Base-by-base conservation (phyloP, 2,329 filamentous ascomycete genomes). In the Phoma sp. region DNA sequence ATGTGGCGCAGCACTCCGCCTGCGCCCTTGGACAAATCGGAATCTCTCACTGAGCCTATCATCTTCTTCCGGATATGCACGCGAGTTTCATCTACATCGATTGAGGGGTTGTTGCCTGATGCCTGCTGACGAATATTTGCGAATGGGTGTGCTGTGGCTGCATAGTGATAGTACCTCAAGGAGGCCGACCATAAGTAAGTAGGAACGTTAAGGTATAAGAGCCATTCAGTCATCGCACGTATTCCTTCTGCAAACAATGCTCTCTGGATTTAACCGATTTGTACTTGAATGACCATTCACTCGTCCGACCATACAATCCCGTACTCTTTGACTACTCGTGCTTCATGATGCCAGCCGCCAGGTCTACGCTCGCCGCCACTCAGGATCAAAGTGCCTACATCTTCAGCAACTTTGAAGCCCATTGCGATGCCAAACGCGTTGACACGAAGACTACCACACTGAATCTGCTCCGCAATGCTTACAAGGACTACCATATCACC, bases 401-500 rank as follows among this genome's bases (percentile, higher is more conserved):
- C 15, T 50, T 58, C 33, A 27, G 6, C 10, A 40, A 37, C 2
- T 72, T 67, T 58, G 67, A 63, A 19, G 15, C 52, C 6, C 68
- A 70, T 35, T 56, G 48, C 35, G 45, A 51, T 10, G 62, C 58
- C 8, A 29, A 50, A n/a, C 63, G 67, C 6, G 43, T 58, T n/a
- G 68, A 70, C 9, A 69, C 68, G 12, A 64, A 60, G 45, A 59
- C 57, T 0, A 50, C 47, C 2, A 40, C 61, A 7, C 43, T 70
- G 9, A 59, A 51, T 15, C 31, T 61, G 36, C 48, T 72, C 35
- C 68, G 68, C 25, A 51, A 62, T 21, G 41, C 39, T 3, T 69
- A 69, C 33, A 55, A 55, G 2, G 57, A 62, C 8, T 62, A 65
- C 43, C 68, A 70, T 33, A 62, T 71, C 43, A 71, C 69, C 8